Percentiles rank a stretch among this genome's conserved stretches.
Evolutionary conservation across 2,329 filamentous ascomycete genomes (phyloP).

Genomic region (Penicillium verrucosum): DNA sequence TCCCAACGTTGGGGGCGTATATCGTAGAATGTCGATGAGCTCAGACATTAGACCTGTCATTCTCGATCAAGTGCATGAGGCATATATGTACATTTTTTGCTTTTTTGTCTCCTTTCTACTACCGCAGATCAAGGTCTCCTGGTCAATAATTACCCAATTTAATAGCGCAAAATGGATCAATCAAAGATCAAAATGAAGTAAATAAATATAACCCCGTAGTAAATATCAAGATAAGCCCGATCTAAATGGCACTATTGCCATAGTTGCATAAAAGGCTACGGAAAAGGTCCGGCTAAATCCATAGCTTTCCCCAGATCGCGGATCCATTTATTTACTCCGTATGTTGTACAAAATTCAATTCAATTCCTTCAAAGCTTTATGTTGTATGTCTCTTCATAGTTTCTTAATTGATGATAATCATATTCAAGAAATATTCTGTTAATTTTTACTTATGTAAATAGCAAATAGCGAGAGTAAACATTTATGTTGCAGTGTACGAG

Average conservation of each 20-base stretch:
- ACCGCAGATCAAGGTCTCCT: not conserved
- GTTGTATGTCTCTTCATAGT: not conserved
- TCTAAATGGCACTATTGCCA: not conserved
- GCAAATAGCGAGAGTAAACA: not conserved
- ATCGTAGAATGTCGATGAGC: not conserved
- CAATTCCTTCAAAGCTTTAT: not conserved
- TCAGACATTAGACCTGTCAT: slow-evolving; percentile 1
- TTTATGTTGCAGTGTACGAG: not conserved
- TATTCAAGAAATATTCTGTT: not conserved
- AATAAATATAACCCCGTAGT: not conserved
- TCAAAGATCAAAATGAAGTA: not conserved
- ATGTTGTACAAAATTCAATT: not conserved
- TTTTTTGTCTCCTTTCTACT: not conserved
- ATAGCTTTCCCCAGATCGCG: slow-evolving; percentile 9
- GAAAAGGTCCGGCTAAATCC: not conserved
- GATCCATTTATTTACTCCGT: not conserved
- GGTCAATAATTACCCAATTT: not conserved
- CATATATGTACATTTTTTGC: slow-evolving; percentile 3
- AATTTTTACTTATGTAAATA: not conserved
- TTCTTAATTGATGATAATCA: not conserved
- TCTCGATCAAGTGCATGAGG: not conserved
- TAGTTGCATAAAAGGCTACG: not conserved
- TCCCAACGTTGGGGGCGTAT: slow-evolving; percentile 8
- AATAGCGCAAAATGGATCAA: not conserved
- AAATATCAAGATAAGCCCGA: not conserved